Conservation (phyloP, 805 yeast species). For the Monosporozyma yasuniensis region DNA sequence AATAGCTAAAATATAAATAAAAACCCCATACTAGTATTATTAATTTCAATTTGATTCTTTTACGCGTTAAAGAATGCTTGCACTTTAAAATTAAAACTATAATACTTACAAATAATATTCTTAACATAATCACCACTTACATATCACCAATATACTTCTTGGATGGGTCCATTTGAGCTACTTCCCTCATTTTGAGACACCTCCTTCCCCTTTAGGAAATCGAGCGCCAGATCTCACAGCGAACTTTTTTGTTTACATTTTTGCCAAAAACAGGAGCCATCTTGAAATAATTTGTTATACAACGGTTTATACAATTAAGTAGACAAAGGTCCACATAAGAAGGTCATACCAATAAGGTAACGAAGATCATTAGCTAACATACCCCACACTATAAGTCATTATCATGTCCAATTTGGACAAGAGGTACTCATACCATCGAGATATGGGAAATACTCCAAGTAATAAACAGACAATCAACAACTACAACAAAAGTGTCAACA, state of each 20-base stretch:
- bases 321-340: neutral
- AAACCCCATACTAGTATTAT: neutral
- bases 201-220: neutral
- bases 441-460: neutral
- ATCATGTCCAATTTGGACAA: neutral
- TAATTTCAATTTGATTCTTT: neutral
- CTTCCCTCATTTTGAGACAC: neutral
- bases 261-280: slow-evolving; percentile 1
- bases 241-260: neutral
- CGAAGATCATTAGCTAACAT: neutral
- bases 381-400: neutral
- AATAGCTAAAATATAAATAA: neutral
- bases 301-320: neutral
- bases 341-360: neutral
- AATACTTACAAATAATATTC: too few species aligned
- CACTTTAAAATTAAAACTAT: too few species aligned
- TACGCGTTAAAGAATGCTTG: neutral
- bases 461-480: neutral
- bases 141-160: neutral
- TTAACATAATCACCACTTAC: neutral
- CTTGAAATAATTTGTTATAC: neutral
- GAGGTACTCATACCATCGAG: neutral
- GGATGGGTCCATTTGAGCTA: neutral
- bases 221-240: neutral
- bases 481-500: neutral